Conservation (phyloP, 192 early-diverging fungal species). For the Phycomyces blakesleeanus region DNA sequence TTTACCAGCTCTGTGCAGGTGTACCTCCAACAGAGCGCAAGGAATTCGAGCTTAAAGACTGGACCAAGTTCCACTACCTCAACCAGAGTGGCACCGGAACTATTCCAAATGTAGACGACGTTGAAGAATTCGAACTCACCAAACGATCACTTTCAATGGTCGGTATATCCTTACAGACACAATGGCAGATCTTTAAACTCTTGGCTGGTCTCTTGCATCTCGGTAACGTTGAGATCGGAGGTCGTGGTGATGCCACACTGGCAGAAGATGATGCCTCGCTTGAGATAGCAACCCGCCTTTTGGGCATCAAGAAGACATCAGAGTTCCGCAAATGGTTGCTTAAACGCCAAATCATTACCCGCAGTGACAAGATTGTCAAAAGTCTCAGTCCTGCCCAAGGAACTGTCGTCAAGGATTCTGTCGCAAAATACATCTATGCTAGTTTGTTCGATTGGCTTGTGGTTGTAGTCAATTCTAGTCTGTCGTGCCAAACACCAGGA, state of each 20-base stretch:
- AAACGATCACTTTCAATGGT: slow-evolving; percentile 80
- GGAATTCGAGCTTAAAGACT: slow-evolving; percentile 75
- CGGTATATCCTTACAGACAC: slow-evolving; percentile 76
- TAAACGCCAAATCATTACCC: slow-evolving; percentile 62
- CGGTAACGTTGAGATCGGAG: slow-evolving; percentile 89
- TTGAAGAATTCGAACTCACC: slow-evolving; percentile 85
- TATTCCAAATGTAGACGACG: slow-evolving; percentile 89
- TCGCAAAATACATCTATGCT: slow-evolving; percentile 96
- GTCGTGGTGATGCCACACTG: slow-evolving; percentile 65
- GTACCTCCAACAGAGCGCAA: slow-evolving; percentile 79
- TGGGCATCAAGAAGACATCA: slow-evolving; percentile 64
- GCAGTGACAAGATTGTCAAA: slow-evolving; percentile 83
- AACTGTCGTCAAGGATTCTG: slow-evolving; percentile 79
- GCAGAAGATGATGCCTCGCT: slow-evolving; percentile 74
- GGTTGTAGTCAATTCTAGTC: slow-evolving; percentile 79
- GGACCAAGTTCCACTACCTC: slow-evolving; percentile 79
- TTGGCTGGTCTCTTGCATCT: slow-evolving; percentile 92
- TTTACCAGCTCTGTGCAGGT: slow-evolving; percentile 97
- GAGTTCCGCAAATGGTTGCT: slow-evolving; percentile 95
- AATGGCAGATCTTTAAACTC: slow-evolving; percentile 88
- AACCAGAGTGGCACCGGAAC: slow-evolving; percentile 80
- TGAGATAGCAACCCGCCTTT: slow-evolving; percentile 57
- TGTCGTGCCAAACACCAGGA: slow-evolving; percentile 53
- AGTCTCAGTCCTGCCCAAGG: slow-evolving; percentile 72
- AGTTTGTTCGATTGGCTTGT: slow-evolving; percentile 97